phyloP scores from a whole-genome alignment of 257 asterid genomes.

The Gentiana dahurica region DNA sequence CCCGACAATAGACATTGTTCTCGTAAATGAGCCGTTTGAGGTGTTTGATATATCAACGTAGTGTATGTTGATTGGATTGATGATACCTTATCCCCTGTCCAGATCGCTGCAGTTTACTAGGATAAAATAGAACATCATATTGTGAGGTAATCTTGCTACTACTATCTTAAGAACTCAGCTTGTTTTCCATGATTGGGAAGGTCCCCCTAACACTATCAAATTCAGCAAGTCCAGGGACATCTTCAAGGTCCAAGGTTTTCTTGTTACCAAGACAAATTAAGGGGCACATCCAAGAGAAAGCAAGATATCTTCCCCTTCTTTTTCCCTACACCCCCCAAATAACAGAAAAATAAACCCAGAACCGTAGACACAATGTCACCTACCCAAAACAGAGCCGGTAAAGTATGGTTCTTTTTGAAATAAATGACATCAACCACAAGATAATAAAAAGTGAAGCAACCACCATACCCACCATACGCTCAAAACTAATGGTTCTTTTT shows the following conservation, averaged over 20 bases:
- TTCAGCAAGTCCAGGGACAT: conserved; percentile 66
- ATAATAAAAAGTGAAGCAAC: conserved; percentile 44
- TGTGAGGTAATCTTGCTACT: conserved; percentile 36
- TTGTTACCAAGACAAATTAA: conserved; percentile 54
- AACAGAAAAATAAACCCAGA: conserved; percentile 43
- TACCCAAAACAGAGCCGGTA: conserved; percentile 41
- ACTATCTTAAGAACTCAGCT: conserved; percentile 30
- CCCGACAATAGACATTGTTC: too few relatives aligned
- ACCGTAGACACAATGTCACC: conserved; percentile 43
- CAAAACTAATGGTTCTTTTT: conserved; percentile 27
- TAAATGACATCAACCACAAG: conserved; percentile 46
- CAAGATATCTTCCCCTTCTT: conserved; percentile 22
- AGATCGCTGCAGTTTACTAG: too few relatives aligned
- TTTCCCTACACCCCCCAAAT: conserved; percentile 32
- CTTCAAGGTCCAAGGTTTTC: conserved; percentile 69
- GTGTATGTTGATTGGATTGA: too few relatives aligned
- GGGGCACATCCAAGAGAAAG: conserved; percentile 74
- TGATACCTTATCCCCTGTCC: too few relatives aligned
- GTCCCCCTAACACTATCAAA: conserved; percentile 49
- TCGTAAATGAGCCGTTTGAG: too few relatives aligned
- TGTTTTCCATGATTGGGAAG: conserved; percentile 38
- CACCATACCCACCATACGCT: conserved; percentile 59
- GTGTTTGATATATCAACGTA: too few relatives aligned
- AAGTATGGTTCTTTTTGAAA: conserved; percentile 23
- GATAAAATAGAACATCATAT: too few relatives aligned